Base-by-base conservation (phyloP, 306 rosid species). In the Glycine tomentella region DNA sequence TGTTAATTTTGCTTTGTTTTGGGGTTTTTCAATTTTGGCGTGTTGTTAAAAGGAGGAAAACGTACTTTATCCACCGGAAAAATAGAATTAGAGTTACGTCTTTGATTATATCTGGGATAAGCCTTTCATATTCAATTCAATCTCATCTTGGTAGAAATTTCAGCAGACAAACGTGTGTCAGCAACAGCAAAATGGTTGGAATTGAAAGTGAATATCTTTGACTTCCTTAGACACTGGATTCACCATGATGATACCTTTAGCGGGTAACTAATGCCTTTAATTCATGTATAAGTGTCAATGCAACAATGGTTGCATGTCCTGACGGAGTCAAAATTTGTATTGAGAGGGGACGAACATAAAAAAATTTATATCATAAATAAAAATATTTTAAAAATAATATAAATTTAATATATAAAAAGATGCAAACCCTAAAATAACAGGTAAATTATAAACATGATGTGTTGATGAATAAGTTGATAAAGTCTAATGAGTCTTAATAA, bases 141-240 rank as follows among this genome's bases (percentile, higher is more conserved):
- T 25, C 31, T 25, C 31, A 25, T 25, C 31, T 25, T 25, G 31
- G 31, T 25, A 25, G 31, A 25, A 25, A 25, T n/a, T 53, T 13
- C 34, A 53, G 75, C 69, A 55, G 76, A 68, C 34, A 53, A 40
- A 56, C 4, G n/a, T 38, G 68, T 57, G 68, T 57, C 76, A 68
- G 58, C 77, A 58, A 58, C 76, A 68, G 58, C 77, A 58, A 25
- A 25, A 58, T 14, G 56, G 44, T 50, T 5, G 14, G 73, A 65
- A n/a, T n/a, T n/a, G n/a, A n/a, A 42, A 44, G 51, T 31, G 77
- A 20, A 77, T 77, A 77, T 70, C 7, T 63, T 77, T 71, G 78
- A 83, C 69, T 75, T 58, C 44, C 20, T 57, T 68, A n/a, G 7
- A 67, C 42, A 31, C 17, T 20, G 15, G 4, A 13, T 59, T 69